Evolutionary conservation across 805 yeast genomes (phyloP), one percentile per base, ranked within the genome.

Genomic region (Nadsonia fulvescens): DNA sequence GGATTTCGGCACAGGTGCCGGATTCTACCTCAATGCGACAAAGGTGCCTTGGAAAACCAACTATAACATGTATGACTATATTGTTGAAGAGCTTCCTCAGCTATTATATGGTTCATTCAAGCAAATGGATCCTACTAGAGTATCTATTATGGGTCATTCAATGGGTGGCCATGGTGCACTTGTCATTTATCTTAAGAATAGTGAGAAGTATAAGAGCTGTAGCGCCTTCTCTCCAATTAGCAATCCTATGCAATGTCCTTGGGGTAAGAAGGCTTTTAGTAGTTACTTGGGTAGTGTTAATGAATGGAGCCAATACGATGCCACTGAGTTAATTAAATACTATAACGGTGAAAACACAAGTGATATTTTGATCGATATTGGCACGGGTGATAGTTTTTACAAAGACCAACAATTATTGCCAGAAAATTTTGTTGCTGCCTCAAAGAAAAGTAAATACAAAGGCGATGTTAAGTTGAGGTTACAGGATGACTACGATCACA

Each of bases 101-200:
- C 51, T 50, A 15, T 54, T 79, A 37, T 48, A 61, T 8, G 44
- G 44, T 15, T 46, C 54, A 27, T 52, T 47, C 16, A 33, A 53
- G 3, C 48, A 51, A 20, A 54, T 86, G 33, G 81, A 86, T 49
- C 18, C 39, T 14, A 46, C 53, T 20, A 71, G 64, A 20, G 61
- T 70, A 27, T 65, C 86, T 12, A 67, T 86, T 37, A 70, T 89
- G n/a, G 98, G 98, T 22, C 96, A 89, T 49, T 89, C 98, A 1
- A 89, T 89, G 96, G 98, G 98, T 26, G 98, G 98, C 1, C 79
- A 66, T 46, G 98, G 96, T 31, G 92, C 98, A 0, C 51, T 86
- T 33, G 54, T 74, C 33, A 56, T 70, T n/a, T 69, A 51, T 37
- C 52, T 86, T 32, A 65, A 61, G 35, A 68, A 75, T 46, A 78